phyloP scores from a whole-genome alignment of 2,329 filamentous ascomycete species.

The Pochonia chlamydosporia region DNA sequence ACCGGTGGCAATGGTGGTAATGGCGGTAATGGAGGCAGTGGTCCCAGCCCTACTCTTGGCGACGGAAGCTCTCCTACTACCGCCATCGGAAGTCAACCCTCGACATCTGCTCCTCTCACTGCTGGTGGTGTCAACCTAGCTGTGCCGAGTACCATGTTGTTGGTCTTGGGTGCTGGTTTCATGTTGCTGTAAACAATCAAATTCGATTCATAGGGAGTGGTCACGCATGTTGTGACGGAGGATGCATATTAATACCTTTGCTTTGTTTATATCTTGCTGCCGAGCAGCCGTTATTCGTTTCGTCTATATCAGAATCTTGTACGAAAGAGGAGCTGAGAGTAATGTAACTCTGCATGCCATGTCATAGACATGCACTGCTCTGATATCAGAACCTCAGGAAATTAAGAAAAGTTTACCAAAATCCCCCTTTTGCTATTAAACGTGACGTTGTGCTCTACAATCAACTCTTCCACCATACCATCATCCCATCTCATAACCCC shows the following conservation, averaged over 20 bases:
- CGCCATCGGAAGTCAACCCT: not conserved
- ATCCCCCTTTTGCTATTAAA: too few relatives aligned
- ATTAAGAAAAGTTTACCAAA: not conserved
- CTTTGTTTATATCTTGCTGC: conserved; percentile 11
- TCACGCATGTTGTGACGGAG: not conserved
- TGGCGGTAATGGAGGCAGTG: not conserved
- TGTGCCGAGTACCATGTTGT: conserved; percentile 35
- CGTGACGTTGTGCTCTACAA: too few relatives aligned
- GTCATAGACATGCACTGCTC: not conserved
- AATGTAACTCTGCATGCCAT: not conserved
- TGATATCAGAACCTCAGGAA: not conserved
- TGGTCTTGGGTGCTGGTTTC: conserved; percentile 37
- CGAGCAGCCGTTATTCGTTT: conserved; percentile 1
- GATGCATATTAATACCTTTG: conserved; percentile 9
- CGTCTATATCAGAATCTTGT: not conserved
- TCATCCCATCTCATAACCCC: not conserved
- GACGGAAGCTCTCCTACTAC: not conserved
- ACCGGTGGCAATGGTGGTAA: conserved; percentile 16
- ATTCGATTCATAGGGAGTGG: not conserved
- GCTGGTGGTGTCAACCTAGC: conserved; percentile 25
- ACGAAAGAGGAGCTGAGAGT: not conserved
- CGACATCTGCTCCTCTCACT: conserved; percentile 12
- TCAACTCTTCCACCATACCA: too few relatives aligned
- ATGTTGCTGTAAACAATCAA: conserved; percentile 30
- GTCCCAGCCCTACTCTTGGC: not conserved